Evolutionary conservation across 1,139 yeast species (phyloP), one percentile per base, ranked within the genome.

Genomic region (Yamadazyma membranifaciens): DNA sequence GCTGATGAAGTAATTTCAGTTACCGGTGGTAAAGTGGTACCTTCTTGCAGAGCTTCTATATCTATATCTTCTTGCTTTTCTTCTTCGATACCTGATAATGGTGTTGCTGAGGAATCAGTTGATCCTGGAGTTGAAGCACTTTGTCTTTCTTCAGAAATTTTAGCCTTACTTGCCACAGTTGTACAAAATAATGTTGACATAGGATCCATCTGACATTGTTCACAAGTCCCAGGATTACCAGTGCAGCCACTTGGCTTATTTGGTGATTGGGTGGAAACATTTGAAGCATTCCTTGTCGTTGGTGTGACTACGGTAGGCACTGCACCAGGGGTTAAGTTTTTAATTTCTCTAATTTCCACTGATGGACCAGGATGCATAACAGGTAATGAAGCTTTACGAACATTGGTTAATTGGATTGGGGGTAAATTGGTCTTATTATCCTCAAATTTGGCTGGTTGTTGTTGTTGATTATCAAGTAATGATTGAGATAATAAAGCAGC

Each of bases 101-200:
- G 24, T 20, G 24, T 20, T 20, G 24, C 5, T 20, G 24, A 20
- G 5, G 24, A 20, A 20, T 5, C 24, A 20, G 24, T 13, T 17
- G 27, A 12, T 13, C 15, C 16, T 2, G 27, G 24, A 5, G 35
- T 13, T 15, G 54, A 22, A 28, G 39, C 10, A 13, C 41, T 33
- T 1, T 5, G 24, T 6, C 24, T 20, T 5, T 20, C 24, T 20
- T 20, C 7, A 20, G 24, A 20, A 20, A 6, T 60, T 42, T 56
- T 59, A 1, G 66, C 75, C 50, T 73, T 75, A 42, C 76, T 75
- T 5, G 95, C 95, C 32, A 87, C 81, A 0, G 95, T 85, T 1
- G 94, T 81, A 64, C 96, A 88, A 65, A 88, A 88, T 31, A 87
- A 66, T 1, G 95, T 87, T 4, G 92, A 84, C 89, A 87, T 81